Evolutionary conservation across 2,329 filamentous ascomycete species (phyloP), one percentile per base, ranked within the genome.

Genomic region (Lasiodiplodia hormozganensis): DNA sequence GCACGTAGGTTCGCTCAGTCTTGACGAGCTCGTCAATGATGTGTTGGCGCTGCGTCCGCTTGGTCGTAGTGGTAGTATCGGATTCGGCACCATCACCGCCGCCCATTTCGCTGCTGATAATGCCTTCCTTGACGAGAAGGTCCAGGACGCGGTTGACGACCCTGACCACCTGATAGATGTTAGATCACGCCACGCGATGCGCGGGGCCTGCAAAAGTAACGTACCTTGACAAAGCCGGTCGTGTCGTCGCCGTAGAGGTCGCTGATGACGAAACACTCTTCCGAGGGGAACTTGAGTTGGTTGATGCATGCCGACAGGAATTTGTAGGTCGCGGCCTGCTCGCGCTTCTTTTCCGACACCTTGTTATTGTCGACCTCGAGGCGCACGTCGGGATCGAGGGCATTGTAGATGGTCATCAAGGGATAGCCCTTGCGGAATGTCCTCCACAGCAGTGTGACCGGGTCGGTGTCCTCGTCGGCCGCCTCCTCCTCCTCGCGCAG

Each of bases 1-100:
- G 94, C 4, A 98, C 96, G 74, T 99, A 99, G 81, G 97, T 97
- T 71, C 96, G 90, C 81, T 99, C 96, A 1, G 95, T 98, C 74
- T 95, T 93, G 68, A 99, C 91, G 57, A 99, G 83, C 80, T 99
- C 96, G 75, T 92, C 90, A 53, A 99, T 88, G 70, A 98, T 93
- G 78, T 97, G 92, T 75, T 97, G 92, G 72, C 94, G 90, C 77
- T 92, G 88, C 1, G 88, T 89, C 68, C 89, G 87, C 58, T 90
- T 89, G 65, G 81, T 84, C 28, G 83, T 81, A 34, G 82, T 73
- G 58, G 76, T 74, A 21, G 75, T 73, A 65, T 76, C 75, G 2
- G 57, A 52, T n/a, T 52, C 47, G 2, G 77, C 73, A 79, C 81
- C 81, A 89, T 85, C 69, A 85, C 83, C 65, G 10, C 6, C 4